Conservation (phyloP, 2,329 filamentous ascomycete species). For the Fusarium verticillioides region DNA sequence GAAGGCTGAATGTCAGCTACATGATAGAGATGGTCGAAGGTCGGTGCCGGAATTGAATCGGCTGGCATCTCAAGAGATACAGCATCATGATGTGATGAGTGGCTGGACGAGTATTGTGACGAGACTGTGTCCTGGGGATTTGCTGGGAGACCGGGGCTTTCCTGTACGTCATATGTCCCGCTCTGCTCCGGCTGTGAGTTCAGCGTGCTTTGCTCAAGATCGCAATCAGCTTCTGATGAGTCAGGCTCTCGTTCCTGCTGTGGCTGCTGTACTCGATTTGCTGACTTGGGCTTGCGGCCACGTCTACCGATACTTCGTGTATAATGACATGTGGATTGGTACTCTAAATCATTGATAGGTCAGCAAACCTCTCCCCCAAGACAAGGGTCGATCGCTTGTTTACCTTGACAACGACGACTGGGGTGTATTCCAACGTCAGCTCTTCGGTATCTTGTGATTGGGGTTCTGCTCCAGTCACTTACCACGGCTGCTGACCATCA, state of each 20-base stretch:
- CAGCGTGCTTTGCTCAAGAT: not conserved
- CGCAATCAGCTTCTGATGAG: not conserved
- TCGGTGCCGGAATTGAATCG: not conserved
- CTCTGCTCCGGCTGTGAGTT: not conserved
- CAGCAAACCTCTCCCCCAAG: not conserved
- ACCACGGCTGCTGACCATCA: conserved; percentile 1
- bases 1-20: not conserved
- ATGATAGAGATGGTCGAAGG: not conserved
- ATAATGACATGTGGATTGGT: not conserved
- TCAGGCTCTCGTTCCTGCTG: not conserved
- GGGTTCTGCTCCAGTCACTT: not conserved
- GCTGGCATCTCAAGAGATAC: not conserved
- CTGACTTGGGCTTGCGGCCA: not conserved
- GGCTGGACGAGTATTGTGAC: not conserved
- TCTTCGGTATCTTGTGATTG: too few species aligned
- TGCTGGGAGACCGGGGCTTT: not conserved
- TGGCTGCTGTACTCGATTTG: not conserved
- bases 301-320: not conserved
- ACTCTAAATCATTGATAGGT: fast-evolving
- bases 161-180: not conserved
- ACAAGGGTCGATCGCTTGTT: fast-evolving
- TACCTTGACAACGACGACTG: not conserved
- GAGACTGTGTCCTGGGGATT: not conserved
- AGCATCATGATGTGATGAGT: not conserved
- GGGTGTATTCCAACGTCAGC: not conserved